A percentile compares a stretch with the other conserved stretches of the same genome.
phyloP scores from a whole-genome alignment of 2,329 filamentous ascomycete species.

The Neofusicoccum sp. region DNA sequence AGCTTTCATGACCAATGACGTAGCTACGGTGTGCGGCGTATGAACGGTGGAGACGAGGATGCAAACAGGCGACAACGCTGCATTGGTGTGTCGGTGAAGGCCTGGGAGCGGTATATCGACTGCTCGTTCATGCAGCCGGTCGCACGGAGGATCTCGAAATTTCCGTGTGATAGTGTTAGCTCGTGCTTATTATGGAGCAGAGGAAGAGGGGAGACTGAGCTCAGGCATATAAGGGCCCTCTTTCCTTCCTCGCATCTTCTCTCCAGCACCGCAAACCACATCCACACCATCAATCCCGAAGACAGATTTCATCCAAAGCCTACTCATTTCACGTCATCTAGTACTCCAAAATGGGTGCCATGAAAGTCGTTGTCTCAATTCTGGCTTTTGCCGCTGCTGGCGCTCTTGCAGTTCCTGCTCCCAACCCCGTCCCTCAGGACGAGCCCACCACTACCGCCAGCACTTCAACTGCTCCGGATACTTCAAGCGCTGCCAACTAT shows the following conservation, averaged over 20 bases:
- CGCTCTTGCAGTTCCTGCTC: background rate
- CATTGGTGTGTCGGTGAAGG: background rate
- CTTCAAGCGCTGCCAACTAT: background rate
- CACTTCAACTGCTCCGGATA: background rate
- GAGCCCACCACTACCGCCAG: background rate
- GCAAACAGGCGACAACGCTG: slow-evolving; percentile 1
- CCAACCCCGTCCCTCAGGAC: background rate
- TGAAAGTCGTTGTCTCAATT: background rate
- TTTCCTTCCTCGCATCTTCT: too few relatives aligned
- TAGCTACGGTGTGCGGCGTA: background rate
- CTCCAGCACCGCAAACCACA: too few relatives aligned
- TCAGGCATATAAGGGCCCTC: too few relatives aligned
- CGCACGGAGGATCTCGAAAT: background rate
- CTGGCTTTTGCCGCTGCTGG: slow-evolving; percentile 5
- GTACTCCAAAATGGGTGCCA: slow-evolving; percentile 1
- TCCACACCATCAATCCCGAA: too few relatives aligned
- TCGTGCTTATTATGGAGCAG: background rate
- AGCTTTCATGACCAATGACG: background rate
- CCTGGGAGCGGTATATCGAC: background rate
- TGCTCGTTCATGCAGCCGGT: background rate
- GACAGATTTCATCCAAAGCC: too few relatives aligned
- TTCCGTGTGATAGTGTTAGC: background rate
- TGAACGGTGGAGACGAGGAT: background rate
- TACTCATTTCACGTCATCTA: too few relatives aligned
- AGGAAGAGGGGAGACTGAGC: too few relatives aligned